Percentiles rank a stretch among this genome's conserved stretches.
These are phyloP conservation scores for Agaricus blazei DNA, from an alignment of 768 basidiomycete species.

Conservation along the genomic window DNA sequence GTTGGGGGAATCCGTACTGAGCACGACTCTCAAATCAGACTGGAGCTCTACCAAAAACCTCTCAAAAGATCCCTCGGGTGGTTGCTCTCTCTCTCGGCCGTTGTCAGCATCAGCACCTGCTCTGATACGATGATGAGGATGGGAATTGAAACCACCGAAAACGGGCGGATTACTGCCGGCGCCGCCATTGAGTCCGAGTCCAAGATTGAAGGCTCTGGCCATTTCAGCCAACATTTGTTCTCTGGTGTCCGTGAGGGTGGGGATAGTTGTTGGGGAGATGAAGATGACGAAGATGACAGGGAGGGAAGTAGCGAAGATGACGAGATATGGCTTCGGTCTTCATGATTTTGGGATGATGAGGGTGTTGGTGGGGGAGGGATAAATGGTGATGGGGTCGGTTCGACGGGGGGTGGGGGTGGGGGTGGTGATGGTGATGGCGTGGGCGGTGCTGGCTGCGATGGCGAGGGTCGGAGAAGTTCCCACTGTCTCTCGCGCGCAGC, in stretches of 20 bases:
- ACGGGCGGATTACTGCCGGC: neutral
- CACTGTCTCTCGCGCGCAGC: too few relatives aligned
- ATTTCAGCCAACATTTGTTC: conserved; percentile 77
- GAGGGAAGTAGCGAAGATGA: conserved; percentile 28
- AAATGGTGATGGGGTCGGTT: neutral
- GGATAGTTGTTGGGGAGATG: conserved; percentile 1
- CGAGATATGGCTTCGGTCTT: conserved; percentile 12
- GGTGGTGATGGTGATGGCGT: too few relatives aligned
- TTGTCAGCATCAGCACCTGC: neutral
- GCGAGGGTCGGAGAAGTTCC: too few relatives aligned
- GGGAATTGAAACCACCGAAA: conserved; percentile 7
- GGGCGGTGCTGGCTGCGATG: too few relatives aligned
- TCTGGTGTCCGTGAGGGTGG: conserved; percentile 42
- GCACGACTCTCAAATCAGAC: conserved; percentile 58
- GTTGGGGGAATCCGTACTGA: conserved; percentile 24
- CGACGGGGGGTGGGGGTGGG: too few relatives aligned
- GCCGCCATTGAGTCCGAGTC: conserved; percentile 40
- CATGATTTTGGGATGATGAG: conserved; percentile 12
- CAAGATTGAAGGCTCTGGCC: conserved; percentile 75
- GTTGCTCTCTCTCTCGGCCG: conserved; percentile 16
- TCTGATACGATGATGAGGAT: neutral
- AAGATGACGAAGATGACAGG: conserved; percentile 13
- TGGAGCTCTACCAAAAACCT: conserved; percentile 78
- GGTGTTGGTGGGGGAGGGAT: conserved; percentile 31
- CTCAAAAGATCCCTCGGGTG: conserved; percentile 69